Conservation (phyloP, 2,329 filamentous ascomycete genomes). For the Neofusicoccum umdonicola region DNA sequence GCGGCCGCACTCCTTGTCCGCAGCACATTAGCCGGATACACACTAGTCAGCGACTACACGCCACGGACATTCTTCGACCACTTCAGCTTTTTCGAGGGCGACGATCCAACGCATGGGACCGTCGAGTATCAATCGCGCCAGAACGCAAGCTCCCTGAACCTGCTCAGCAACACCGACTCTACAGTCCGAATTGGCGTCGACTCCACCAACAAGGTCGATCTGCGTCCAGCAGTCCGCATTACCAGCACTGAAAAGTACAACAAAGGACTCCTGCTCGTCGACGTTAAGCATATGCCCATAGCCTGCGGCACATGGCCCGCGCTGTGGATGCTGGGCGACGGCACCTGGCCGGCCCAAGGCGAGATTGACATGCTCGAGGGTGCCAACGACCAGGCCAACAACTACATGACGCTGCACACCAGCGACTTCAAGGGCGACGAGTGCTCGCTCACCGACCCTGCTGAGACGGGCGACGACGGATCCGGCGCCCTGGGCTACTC, state of each 20-base stretch:
- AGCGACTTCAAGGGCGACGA: slow-evolving; percentile 21
- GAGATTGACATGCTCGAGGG: slow-evolving; percentile 39
- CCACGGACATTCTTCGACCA: slow-evolving; percentile 44
- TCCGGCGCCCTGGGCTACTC: not conserved
- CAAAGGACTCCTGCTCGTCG: slow-evolving; percentile 31
- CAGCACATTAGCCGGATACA: slow-evolving; percentile 25
- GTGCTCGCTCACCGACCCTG: slow-evolving; percentile 17
- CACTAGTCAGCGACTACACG: slow-evolving; percentile 38
- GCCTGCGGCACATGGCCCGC: slow-evolving; percentile 35
- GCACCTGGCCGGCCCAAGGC: slow-evolving; percentile 30
- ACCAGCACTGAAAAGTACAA: slow-evolving; percentile 32
- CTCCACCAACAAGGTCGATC: slow-evolving; percentile 24
- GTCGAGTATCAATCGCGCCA: slow-evolving; percentile 36
- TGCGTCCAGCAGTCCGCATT: slow-evolving; percentile 29
- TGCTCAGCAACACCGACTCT: slow-evolving; percentile 27
- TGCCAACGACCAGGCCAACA: slow-evolving; percentile 29
- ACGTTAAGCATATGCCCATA: slow-evolving; percentile 34
- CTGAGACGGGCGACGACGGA: not conserved
- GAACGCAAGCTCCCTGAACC: not conserved
- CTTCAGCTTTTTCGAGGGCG: slow-evolving; percentile 41
- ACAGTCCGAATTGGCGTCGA: slow-evolving; percentile 44
- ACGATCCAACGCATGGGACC: slow-evolving; percentile 46
- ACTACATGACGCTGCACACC: slow-evolving; percentile 35
- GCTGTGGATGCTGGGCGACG: slow-evolving; percentile 31
- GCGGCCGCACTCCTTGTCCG: not conserved